Evolutionary conservation across 2,329 filamentous ascomycete species (phyloP), one percentile per base, ranked within the genome.

Genomic region (Waltergamsia citrina): DNA sequence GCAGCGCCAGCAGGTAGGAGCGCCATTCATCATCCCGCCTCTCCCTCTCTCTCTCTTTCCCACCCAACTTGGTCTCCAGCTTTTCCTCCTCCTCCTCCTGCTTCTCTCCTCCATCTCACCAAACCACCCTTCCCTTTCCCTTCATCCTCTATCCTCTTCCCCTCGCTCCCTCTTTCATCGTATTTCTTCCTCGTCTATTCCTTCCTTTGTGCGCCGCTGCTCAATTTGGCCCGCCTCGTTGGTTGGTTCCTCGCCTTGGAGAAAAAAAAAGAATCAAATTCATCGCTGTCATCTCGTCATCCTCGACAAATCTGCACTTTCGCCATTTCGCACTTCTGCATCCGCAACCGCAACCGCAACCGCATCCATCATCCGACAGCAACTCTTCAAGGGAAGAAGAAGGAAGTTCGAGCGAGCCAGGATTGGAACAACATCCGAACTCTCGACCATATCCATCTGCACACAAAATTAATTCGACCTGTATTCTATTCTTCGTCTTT

Each of bases 141-240:
- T 18, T 26, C 26, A 26, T 30, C 26, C 23, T 35, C 32, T 38
- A 21, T 35, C 36, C 24, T 27, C 33, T 21, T 20, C 29, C 16
- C 16, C 34, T 20, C 31, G 33, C 36, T 33, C 27, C 34, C 27
- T 31, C 27, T 32, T 27, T 17, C 36, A 30, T 36, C 34, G n/a
- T 17, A 23, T 29, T 25, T 32, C 24, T 37, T 35, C 34, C 25
- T 24, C 35, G 14, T 35, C 17, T 32, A 32, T 37, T 38, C 35
- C 33, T 42, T 37, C 32, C 36, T 35, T 32, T 35, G 32, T 35
- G 15, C 28, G 35, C 38, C 28, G 14, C 20, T 35, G 26, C 18
- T 38, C 32, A 20, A 20, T 18, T 20, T 30, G 14, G 29, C 14
- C 25, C 28, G 29, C 31, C 33, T 32, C 25, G 24, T 29, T n/a